These are phyloP conservation scores for Claviceps sorghi DNA, from an alignment of 2,329 filamentous ascomycete genomes.

Conservation along the genomic window DNA sequence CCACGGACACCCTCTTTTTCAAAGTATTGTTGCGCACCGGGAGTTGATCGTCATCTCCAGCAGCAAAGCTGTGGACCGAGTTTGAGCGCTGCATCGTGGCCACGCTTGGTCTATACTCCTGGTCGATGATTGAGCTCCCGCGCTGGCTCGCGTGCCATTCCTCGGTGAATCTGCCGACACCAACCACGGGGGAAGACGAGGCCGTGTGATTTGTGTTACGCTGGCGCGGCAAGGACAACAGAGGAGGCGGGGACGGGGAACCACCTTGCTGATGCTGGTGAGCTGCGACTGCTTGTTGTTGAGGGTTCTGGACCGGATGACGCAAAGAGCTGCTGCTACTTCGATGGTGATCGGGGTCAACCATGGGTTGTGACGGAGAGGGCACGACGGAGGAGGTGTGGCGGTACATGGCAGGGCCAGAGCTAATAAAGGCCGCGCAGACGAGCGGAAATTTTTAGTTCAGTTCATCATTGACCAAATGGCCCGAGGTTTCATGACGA, in stretches of 20 bases:
- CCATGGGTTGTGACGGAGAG: slow-evolving; percentile 6
- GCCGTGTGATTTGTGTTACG: neutral
- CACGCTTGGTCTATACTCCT: slow-evolving; percentile 14
- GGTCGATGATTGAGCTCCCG: slow-evolving; percentile 48
- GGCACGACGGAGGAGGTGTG: slow-evolving; percentile 10
- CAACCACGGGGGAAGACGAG: neutral
- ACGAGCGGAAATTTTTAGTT: neutral
- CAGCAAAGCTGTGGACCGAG: slow-evolving; percentile 40
- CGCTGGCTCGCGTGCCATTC: slow-evolving; percentile 57
- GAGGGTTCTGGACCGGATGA: slow-evolving; percentile 3
- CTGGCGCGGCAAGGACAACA: slow-evolving; percentile 11
- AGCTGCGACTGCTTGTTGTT: slow-evolving; percentile 6
- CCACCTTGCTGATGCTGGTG: slow-evolving; percentile 3
- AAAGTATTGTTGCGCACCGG: slow-evolving; percentile 53
- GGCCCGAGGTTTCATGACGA: slow-evolving; percentile 1
- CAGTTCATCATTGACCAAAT: slow-evolving; percentile 6
- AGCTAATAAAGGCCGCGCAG: slow-evolving; percentile 6
- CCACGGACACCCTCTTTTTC: slow-evolving; percentile 75
- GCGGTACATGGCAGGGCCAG: slow-evolving; percentile 19
- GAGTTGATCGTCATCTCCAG: slow-evolving; percentile 28
- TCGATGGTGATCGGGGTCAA: slow-evolving; percentile 6
- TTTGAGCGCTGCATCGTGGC: slow-evolving; percentile 42
- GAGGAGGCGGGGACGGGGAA: slow-evolving; percentile 8
- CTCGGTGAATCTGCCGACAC: slow-evolving; percentile 45
- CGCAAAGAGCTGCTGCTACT: slow-evolving; percentile 5